phyloP scores from a whole-genome alignment of 148 eudicot species.

The Vaccinium corymbosum region DNA sequence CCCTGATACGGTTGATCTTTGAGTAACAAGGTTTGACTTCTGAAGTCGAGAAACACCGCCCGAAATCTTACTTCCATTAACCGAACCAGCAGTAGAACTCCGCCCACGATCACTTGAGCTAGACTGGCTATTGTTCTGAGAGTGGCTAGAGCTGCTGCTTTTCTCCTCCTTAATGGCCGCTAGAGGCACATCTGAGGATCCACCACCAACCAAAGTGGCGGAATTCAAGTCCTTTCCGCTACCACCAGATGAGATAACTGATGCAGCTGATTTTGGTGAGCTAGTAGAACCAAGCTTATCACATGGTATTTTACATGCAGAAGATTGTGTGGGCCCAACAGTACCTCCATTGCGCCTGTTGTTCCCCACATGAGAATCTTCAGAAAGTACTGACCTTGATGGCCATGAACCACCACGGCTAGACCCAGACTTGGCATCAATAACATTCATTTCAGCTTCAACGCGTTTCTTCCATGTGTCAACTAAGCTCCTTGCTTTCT shows the following conservation, averaged over 20 bases:
- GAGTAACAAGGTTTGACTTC: slow-evolving; percentile 33
- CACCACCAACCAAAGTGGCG: slow-evolving; percentile 26
- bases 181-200: slow-evolving; percentile 45
- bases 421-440: slow-evolving; percentile 60
- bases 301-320: slow-evolving; percentile 45
- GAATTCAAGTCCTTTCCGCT: slow-evolving; percentile 34
- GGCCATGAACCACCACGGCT: slow-evolving; percentile 61
- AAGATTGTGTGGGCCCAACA: slow-evolving; percentile 45
- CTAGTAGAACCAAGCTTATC: slow-evolving; percentile 42
- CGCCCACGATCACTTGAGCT: slow-evolving; percentile 59
- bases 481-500: slow-evolving; percentile 82
- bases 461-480: slow-evolving; percentile 99
- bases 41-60: slow-evolving; percentile 33
- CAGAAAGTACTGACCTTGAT: slow-evolving; percentile 51
- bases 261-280: slow-evolving; percentile 32
- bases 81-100: slow-evolving; percentile 35
- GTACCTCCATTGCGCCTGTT: slow-evolving; percentile 51
- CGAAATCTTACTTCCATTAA: neutral
- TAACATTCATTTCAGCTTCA: slow-evolving; percentile 83
- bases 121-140: slow-evolving; percentile 62
- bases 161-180: slow-evolving; percentile 59
- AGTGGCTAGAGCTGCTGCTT: slow-evolving; percentile 74
- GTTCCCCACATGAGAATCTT: slow-evolving; percentile 43
- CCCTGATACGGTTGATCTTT: slow-evolving; percentile 29
- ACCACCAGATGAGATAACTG: slow-evolving; percentile 29